Conservation (phyloP, 1,139 yeast species). For the Candida gigantensis region DNA sequence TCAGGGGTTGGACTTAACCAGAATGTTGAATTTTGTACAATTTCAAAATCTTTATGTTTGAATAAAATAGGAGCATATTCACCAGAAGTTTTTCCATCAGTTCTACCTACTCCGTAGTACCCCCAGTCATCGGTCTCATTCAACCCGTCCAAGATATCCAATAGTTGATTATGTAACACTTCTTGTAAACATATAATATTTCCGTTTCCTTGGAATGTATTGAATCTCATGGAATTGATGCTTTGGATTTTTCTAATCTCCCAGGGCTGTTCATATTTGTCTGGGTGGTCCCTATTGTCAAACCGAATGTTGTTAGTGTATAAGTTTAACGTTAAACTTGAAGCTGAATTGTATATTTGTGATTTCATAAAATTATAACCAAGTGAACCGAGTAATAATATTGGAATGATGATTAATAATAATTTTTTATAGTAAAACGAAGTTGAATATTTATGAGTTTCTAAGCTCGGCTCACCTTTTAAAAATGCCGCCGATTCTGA, state of each 20-base stretch:
- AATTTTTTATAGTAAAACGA: neutral
- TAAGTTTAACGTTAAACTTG: constrained; percentile 16
- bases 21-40: constrained; percentile 36
- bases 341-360: neutral
- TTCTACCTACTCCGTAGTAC: constrained; percentile 51
- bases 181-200: constrained; percentile 53
- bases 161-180: constrained; percentile 51
- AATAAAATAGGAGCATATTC: constrained; percentile 49
- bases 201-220: constrained; percentile 32
- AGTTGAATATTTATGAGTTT: no score
- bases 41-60: constrained; percentile 27
- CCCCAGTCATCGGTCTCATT: constrained; percentile 30
- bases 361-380: neutral
- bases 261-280: constrained; percentile 46
- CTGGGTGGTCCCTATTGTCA: constrained; percentile 33
- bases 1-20: constrained; percentile 48
- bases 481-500: no score
- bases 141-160: constrained; percentile 42
- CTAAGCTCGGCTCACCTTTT: no score
- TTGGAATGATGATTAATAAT: neutral
- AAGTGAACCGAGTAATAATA: neutral
- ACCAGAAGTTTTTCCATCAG: constrained; percentile 45
- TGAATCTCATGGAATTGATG: constrained; percentile 40
- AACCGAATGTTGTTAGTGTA: constrained; percentile 58
- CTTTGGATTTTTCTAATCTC: constrained; percentile 31